Base-by-base conservation (phyloP, 2,329 filamentous ascomycete genomes). In the Epicoccum sorghinum region DNA sequence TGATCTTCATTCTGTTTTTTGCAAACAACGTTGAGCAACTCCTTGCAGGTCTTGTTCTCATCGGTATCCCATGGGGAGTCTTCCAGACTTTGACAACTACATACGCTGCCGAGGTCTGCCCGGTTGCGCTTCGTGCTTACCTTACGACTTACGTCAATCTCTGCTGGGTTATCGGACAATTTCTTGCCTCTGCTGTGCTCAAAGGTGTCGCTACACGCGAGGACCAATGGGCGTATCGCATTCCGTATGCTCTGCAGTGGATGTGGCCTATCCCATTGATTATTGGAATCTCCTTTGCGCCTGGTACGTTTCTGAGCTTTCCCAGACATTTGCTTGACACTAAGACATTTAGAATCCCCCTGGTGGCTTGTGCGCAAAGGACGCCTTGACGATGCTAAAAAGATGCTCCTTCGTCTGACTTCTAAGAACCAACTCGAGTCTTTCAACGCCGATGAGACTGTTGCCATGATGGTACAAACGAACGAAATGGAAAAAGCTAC, bases 121-220 rank as follows among this genome's bases (percentile, higher is more conserved):
- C 88, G 2, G 79, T 89, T 1, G 83, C 86, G 36, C 81, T 90
- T 41, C 83, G 88, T 51, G 87, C 75, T 4, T 66, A 71, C 29
- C 52, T 71, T 4, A 67, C 66, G 1, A 88, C 86, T 6, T 90
- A 89, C 56, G 84, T 60, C 27, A 64, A 65, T n/a, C 38, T 41
- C 1, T 41, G 38, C 25, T 41, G 38, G 38, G 13, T 18, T 4
- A 41, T 66, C 36, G 88, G 88, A 9, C 87, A 90, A 70, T 80
- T 88, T 58, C 85, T 90, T 51, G 86, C 84, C 27, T 86, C 88
- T 47, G 87, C 85, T 18, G 86, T 89, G 49, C 85, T 89, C 63
- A 83, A 83, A 67, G 80, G 81, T 49, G 86, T 89, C 78, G 75
- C 32, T 76, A 80, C 66, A 81, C 84, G 37, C 69, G 27, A 47